Percentiles rank a stretch among this genome's conserved stretches.
Conservation (phyloP, 768 basidiomycete species). For the Porpolomopsis calyptriformis region DNA sequence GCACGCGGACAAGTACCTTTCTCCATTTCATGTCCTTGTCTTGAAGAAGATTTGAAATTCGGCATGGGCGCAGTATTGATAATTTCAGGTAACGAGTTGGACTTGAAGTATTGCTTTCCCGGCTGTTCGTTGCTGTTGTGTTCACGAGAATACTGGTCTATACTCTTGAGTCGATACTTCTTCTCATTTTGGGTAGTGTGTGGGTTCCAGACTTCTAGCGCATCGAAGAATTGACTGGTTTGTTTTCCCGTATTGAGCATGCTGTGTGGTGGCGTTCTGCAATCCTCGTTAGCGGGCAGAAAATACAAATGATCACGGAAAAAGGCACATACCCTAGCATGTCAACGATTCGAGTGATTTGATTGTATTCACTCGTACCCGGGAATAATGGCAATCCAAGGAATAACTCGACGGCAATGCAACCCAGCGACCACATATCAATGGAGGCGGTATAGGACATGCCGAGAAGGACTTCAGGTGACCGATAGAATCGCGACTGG, state of each 20-base stretch:
- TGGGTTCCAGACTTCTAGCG: constrained; percentile 44
- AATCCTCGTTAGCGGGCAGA: not conserved
- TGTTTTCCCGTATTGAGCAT: constrained; percentile 98
- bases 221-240: constrained; percentile 86
- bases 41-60: constrained; percentile 56
- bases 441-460: constrained; percentile 91
- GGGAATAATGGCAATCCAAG: constrained; percentile 93
- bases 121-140: constrained; percentile 95
- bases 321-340: constrained; percentile 80
- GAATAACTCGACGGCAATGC: constrained; percentile 97
- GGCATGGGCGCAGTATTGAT: constrained; percentile 95
- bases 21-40: constrained; percentile 75
- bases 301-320: not conserved
- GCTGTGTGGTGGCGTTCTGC: constrained; percentile 77
- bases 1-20: constrained; percentile 67
- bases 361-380: constrained; percentile 98
- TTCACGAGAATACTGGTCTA: constrained; percentile 94
- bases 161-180: constrained; percentile 76
- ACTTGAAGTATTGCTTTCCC: constrained; percentile 98
- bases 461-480: constrained; percentile 91
- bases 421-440: constrained; percentile 99
- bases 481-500: constrained; percentile 96
- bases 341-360: constrained; percentile 91
- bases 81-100: constrained; percentile 86
- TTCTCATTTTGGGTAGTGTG: constrained; percentile 70